Base-by-base conservation (phyloP, 495 filamentous ascomycete genomes). In the Paragyromitra xinjiangensis region DNA sequence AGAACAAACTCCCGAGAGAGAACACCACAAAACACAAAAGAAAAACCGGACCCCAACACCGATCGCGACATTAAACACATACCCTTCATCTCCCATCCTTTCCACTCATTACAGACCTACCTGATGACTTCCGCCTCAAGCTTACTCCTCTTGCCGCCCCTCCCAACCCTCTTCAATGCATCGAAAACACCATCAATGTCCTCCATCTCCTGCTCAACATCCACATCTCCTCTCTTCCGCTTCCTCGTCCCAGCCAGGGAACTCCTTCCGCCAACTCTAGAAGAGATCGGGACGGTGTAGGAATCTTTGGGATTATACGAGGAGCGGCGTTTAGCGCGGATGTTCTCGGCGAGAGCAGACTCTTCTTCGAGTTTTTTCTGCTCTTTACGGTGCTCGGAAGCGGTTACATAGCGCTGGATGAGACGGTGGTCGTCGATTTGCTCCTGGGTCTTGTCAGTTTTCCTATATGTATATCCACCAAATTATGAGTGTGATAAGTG, bases 391-490 rank as follows among this genome's bases (percentile, higher is more conserved):
- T 81, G 77, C 16, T 81, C 80, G 14, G 65, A 70, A 5, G 77
- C 78, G 7, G 80, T 81, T 26, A 81, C 72, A 50, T 81, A 81
- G 61, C 80, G 73, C 42, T 80, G 78, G 8, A 81, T 85, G 12
- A 75, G 58, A 8, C 78, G 78, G 22, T 79, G 77, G 55, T 81
- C 78, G 12, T 81, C 78, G 19, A 81, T 81, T 68, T 79, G 76
- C 22, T 81, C 78, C 78, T 81, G 22, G 29, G 4, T 59, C 55
- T 63, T 24, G 26, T 67, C 24, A 58, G 45, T 51, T 34, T 48
- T 51, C 26, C 29, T 48, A 14, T 50, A n/a, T 50, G 19, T 50
- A 26, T 26, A 50, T 8, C 11, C 9, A 58, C 22, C 14, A 29
- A 5, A 22, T 8, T 29, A 37, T 16, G 11, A 24, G 40, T 8